Evolutionary conservation across 768 basidiomycete species (phyloP).

Genomic region (Hygrocybe coccinea): DNA sequence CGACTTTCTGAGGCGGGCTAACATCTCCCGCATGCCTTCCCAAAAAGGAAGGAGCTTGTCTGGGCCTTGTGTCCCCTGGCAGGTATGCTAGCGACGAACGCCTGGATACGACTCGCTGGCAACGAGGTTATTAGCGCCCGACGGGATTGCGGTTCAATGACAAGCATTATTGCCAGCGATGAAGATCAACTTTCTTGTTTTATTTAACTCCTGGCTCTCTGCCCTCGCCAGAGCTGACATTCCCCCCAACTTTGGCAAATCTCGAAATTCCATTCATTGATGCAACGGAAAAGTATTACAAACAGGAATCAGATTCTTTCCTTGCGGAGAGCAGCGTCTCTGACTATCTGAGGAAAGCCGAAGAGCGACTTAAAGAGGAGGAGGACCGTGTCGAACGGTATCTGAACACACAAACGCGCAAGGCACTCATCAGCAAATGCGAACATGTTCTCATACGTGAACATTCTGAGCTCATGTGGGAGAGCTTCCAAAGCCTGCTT

Average conservation of each 20-base stretch:
- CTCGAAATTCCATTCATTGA: conserved; percentile 84
- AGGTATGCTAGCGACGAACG: too few relatives aligned
- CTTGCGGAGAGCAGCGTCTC: conserved; percentile 83
- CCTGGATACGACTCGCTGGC: too few relatives aligned
- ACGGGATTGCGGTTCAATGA: too few relatives aligned
- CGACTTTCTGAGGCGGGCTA: too few relatives aligned
- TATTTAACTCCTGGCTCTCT: too few relatives aligned
- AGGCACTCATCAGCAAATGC: conserved; percentile 74
- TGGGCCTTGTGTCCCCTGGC: too few relatives aligned
- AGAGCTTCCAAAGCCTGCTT: conserved; percentile 83
- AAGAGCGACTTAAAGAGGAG: conserved; percentile 87
- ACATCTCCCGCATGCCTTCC: too few relatives aligned
- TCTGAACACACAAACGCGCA: conserved; percentile 83
- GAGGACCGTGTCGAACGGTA: conserved; percentile 94
- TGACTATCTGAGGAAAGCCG: conserved; percentile 93
- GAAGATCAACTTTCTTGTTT: too few relatives aligned
- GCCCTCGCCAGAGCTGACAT: conserved; percentile 29
- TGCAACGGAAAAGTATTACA: conserved; percentile 88
- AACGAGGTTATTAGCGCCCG: too few relatives aligned
- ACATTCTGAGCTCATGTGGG: conserved; percentile 82
- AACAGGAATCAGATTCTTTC: conserved; percentile 86
- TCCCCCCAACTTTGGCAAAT: conserved; percentile 43
- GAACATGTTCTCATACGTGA: conserved; percentile 89
- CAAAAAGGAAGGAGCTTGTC: too few relatives aligned
- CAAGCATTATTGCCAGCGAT: too few relatives aligned